These are phyloP conservation scores for Coniochaeta sp. DNA, from an alignment of 2,329 filamentous ascomycete genomes.

Conservation along the genomic window DNA sequence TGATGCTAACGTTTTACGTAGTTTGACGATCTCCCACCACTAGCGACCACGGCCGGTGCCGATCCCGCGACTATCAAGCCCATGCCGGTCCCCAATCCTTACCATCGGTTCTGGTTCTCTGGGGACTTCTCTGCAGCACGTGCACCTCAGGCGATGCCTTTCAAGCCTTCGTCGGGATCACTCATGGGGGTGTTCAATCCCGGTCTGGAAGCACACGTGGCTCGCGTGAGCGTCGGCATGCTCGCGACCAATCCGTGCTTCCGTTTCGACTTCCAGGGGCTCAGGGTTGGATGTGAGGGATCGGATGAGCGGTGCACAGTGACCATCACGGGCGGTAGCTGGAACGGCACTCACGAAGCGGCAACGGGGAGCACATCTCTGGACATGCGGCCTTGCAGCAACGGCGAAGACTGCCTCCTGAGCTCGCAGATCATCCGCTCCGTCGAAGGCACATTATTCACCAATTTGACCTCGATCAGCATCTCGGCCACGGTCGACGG, in stretches of 20 bases:
- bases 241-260: conserved; percentile 14
- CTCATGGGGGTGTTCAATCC: conserved; percentile 5
- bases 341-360: conserved; percentile 15
- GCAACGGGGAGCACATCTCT: conserved; percentile 15
- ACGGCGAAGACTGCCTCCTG: conserved; percentile 21
- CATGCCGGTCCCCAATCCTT: conserved; percentile 12
- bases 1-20: conserved; percentile 3
- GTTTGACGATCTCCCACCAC: conserved; percentile 14
- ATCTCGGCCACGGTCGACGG: conserved; percentile 30
- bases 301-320: conserved; percentile 24
- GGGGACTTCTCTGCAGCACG: conserved; percentile 23
- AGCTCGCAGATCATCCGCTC: conserved; percentile 15
- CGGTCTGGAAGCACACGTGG: background rate
- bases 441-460: conserved; percentile 13
- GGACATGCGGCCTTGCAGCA: conserved; percentile 20
- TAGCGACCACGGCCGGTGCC: background rate
- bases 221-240: background rate
- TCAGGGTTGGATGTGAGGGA: conserved; percentile 31
- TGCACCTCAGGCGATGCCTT: conserved; percentile 10
- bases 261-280: conserved; percentile 28
- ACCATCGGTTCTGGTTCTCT: conserved; percentile 25
- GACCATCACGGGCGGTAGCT: conserved; percentile 25
- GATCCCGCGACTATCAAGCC: conserved; percentile 1
- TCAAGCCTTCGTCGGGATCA: conserved; percentile 18
- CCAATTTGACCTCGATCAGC: conserved; percentile 27